Percentiles rank a stretch among this genome's conserved stretches.
Conservation (phyloP, 805 yeast genomes). For the Myxozyma mucilagina region DNA sequence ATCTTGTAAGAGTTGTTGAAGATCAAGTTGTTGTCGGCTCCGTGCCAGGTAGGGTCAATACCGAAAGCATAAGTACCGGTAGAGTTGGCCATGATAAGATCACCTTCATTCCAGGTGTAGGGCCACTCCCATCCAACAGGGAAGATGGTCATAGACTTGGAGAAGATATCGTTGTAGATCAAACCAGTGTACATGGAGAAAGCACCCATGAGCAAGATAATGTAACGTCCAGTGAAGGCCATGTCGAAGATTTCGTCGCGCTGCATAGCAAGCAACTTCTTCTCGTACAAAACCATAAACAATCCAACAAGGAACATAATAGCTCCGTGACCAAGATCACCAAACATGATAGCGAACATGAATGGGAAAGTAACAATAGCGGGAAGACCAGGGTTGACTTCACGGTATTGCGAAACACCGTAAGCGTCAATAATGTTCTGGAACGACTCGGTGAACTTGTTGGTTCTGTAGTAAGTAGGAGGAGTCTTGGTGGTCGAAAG, state of each 20-base stretch:
- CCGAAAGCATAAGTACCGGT: slow-evolving; percentile 80
- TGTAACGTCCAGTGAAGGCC: slow-evolving; percentile 93
- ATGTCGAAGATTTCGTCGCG: slow-evolving; percentile 94
- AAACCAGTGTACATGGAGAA: slow-evolving; percentile 96
- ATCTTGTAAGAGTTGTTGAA: slow-evolving; percentile 95
- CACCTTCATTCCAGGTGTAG: slow-evolving; percentile 64
- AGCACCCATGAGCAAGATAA: slow-evolving; percentile 84
- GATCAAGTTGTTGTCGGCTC: slow-evolving; percentile 85
- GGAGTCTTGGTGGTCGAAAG: slow-evolving; percentile 82
- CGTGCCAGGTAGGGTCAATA: slow-evolving; percentile 95
- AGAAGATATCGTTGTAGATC: slow-evolving; percentile 89
- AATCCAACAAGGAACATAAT: slow-evolving; percentile 74
- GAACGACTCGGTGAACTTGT: slow-evolving; percentile 90
- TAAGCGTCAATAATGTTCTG: slow-evolving; percentile 94
- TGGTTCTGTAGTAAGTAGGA: slow-evolving; percentile 93
- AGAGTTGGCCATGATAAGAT: slow-evolving; percentile 63
- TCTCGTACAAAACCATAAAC: slow-evolving; percentile 71
- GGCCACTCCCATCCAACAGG: slow-evolving; percentile 96
- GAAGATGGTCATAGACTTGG: slow-evolving; percentile 86
- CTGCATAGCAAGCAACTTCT: slow-evolving; percentile 61
- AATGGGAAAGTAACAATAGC: slow-evolving; percentile 95
- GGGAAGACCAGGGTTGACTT: slow-evolving; percentile 94
- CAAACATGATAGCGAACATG: slow-evolving; percentile 99
- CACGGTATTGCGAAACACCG: slow-evolving; percentile 90
- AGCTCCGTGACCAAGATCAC: slow-evolving; percentile 96